Conservation (phyloP, 2,329 filamentous ascomycete genomes). For the Teratosphaeria pseudoeucalypti region DNA sequence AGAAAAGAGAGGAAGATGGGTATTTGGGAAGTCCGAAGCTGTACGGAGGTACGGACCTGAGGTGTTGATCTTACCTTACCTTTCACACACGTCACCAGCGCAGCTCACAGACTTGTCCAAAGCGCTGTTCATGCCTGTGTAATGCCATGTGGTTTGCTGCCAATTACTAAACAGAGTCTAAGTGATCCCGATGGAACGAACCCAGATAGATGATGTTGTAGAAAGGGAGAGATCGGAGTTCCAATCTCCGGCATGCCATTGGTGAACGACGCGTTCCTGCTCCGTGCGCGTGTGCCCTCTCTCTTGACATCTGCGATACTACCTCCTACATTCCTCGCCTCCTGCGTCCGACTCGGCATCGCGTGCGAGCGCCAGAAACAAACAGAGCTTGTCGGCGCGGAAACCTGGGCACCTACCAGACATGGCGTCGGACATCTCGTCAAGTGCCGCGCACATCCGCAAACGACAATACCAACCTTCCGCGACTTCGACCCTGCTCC, state of each 20-base stretch:
- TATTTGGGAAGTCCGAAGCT: not conserved
- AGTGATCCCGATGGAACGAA: too few species aligned
- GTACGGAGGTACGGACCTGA: not conserved
- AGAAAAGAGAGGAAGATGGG: too few species aligned
- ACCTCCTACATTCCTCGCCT: not conserved
- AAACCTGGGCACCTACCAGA: not conserved
- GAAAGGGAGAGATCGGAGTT: not conserved
- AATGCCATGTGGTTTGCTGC: not conserved
- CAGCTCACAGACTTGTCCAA: not conserved
- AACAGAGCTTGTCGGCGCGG: not conserved
- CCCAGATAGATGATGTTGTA: not conserved
- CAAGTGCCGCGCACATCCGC: conserved; percentile 15
- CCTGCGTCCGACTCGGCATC: not conserved
- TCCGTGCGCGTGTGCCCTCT: not conserved
- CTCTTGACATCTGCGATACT: not conserved
- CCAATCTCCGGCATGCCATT: not conserved
- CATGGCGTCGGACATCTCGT: not conserved
- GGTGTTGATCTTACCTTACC: not conserved
- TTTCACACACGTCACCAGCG: not conserved
- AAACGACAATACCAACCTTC: conserved; percentile 37
- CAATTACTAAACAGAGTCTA: too few species aligned
- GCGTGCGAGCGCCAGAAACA: not conserved
- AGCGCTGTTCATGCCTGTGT: not conserved
- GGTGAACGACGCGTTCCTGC: not conserved
- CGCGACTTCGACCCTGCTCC: conserved; percentile 35